Evolutionary conservation across 306 rosid genomes (phyloP), one percentile per base, ranked within the genome.

Genomic region (Dalbergia cultrata): DNA sequence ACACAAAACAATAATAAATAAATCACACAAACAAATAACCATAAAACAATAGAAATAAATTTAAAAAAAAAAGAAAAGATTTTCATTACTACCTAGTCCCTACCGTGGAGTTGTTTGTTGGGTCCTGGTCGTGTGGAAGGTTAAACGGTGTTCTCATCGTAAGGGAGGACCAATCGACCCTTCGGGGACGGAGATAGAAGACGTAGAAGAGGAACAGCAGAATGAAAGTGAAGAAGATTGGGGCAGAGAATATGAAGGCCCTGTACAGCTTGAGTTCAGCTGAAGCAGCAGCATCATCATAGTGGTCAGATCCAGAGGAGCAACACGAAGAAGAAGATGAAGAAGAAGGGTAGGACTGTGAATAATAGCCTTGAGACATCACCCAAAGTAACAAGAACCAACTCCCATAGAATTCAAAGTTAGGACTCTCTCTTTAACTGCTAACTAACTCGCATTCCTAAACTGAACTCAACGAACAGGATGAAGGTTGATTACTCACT

Each of bases 141-240:
- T 52, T 14, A 21, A 66, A 57, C 0, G 85, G 67, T n/a, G 41
- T 37, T 37, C 82, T 77, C 87, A 86, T 90, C 57, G 88, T 70
- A 8, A 89, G 84, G 45, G 92, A 85, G 21, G 88, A 73, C 95
- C 90, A 91, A 80, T 90, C 85, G 35, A 85, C 85, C 59, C 92
- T 81, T 50, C 92, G 81, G 0, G 94, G 97, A 22, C 95, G 89
- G 62, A 94, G 90, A 82, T 94, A 94, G 83, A 90, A 90, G 37
- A 90, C 58, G 74, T 92, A 94, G 82, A 92, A 90, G 54, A 94
- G 76, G 77, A 90, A 81, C 60, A 94, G 87, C 35, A 94, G 83
- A 50, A 90, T n/a, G 73, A 94, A 83, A 79, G 94, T 89, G 87
- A 87, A 87, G 80, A 90, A 65, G 37, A 92, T 80, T 0, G 98